phyloP scores from a whole-genome alignment of 1,284 basidiomycete species.

The Jaminaea rosea region DNA sequence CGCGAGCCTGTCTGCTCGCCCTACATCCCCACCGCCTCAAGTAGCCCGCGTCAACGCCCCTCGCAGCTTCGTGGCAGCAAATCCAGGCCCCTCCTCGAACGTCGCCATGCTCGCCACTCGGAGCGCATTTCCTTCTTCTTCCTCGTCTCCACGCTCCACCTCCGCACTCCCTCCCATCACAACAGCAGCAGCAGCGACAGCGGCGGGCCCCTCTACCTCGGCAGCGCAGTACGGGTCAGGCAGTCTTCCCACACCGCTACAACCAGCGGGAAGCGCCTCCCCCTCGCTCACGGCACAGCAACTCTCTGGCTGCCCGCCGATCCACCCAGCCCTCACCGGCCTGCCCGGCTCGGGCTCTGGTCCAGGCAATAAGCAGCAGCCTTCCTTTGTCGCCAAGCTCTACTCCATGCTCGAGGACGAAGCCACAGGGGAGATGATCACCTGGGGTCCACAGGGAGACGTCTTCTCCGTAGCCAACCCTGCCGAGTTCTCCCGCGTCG shows the following conservation, averaged over 20 bases:
- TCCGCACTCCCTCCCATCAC: too few species aligned
- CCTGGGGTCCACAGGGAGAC: constrained; percentile 29
- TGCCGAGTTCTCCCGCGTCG: constrained; percentile 32
- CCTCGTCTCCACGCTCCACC: too few species aligned
- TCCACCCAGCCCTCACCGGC: constrained; percentile 30
- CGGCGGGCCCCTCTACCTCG: too few species aligned
- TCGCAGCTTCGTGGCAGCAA: background rate
- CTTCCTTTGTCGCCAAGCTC: constrained; percentile 35
- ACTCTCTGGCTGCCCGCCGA: constrained; percentile 28
- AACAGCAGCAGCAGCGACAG: too few species aligned
- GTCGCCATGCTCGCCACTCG: too few species aligned
- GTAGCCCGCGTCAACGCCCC: background rate
- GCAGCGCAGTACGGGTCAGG: too few species aligned
- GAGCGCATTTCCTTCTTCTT: too few species aligned
- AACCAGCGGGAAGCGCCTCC: too few species aligned
- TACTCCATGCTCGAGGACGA: constrained; percentile 42
- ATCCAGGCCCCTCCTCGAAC: background rate
- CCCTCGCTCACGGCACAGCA: too few species aligned
- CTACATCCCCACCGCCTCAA: background rate
- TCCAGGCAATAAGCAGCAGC: constrained; percentile 35
- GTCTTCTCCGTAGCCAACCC: constrained; percentile 39
- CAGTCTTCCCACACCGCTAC: too few species aligned
- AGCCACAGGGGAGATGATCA: constrained; percentile 29
- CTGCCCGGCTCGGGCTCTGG: constrained; percentile 28
- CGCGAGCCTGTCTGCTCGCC: background rate